Evolutionary conservation across 108 stramenopile genomes (phyloP).

Genomic region (Skeletonema costatum): DNA sequence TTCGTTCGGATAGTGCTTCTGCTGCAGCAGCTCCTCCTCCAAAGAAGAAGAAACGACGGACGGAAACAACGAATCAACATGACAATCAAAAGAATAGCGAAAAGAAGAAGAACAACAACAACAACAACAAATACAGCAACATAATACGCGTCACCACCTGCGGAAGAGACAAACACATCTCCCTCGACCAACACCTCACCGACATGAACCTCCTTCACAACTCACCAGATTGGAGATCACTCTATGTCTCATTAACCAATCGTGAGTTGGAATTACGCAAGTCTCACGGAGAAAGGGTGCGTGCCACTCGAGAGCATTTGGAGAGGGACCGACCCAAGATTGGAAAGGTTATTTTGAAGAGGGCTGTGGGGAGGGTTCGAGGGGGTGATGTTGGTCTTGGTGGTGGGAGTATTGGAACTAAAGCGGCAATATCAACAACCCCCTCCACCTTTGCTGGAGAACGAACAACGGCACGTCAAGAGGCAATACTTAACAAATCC

Average conservation of each 20-base stretch:
- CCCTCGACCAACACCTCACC: constrained; percentile 19
- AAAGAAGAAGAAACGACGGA: constrained; percentile 28
- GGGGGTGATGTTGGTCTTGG: constrained; percentile 10
- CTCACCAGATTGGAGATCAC: constrained; percentile 40
- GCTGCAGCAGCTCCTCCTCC: background rate
- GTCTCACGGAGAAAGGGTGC: constrained; percentile 37
- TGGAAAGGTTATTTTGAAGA: constrained; percentile 39
- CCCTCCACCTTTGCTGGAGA: background rate
- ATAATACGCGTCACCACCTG: constrained; percentile 15
- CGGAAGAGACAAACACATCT: constrained; percentile 18
- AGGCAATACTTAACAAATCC: constrained; percentile 42
- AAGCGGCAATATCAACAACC: background rate
- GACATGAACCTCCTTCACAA: constrained; percentile 35
- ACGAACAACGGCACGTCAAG: background rate
- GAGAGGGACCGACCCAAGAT: constrained; percentile 35
- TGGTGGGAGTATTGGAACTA: background rate
- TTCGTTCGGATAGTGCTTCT: background rate
- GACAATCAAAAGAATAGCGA: background rate
- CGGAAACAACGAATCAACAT: background rate
- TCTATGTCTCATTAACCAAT: constrained; percentile 12
- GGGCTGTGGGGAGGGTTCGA: constrained; percentile 39
- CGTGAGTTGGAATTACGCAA: constrained; percentile 21
- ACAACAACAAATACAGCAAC: constrained; percentile 1
- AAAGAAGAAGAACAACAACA: background rate
- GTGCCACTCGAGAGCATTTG: constrained; percentile 61